Evolutionary conservation across 2,329 filamentous ascomycete species (phyloP), one percentile per base, ranked within the genome.

Genomic region (Fusarium sp.): DNA sequence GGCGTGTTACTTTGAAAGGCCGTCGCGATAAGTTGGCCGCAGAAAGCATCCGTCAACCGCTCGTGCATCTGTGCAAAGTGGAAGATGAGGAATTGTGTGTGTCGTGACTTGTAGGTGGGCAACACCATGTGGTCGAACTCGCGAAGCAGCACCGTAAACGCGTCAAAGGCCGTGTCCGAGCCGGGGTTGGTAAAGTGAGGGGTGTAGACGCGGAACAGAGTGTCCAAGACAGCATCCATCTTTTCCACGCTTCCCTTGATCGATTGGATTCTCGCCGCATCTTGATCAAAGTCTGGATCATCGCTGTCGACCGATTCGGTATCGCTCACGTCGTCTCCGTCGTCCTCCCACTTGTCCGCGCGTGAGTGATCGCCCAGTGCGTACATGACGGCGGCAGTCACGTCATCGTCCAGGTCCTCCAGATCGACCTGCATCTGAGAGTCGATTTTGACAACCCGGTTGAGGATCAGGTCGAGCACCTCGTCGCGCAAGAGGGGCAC

Each of bases 31-130:
- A 96, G 93, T 27, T 92, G 92, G 37, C 93, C 93, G 50, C 94
- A 92, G 79, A 98, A 98, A 58, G 92, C 90, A 79, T 97, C 94
- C 67, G 94, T 92, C 57, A 98, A 90, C 52, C 90, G 88, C 33
- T 93, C 92, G 10, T 94, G 94, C 67, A 90, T 90, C 82, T 99
- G 96, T 18, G 94, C 94, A 81, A 97, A 98, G 83, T 98, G 96
- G 84, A 99, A 99, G 60, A 98, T 89, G 57, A 99, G 90, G 78
- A 98, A 99, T 79, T 99, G 97, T 0, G 95, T 95, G 82, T 98
- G 96, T 37, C 97, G 92, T 27, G 95, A 97, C 76, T 95, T 94
- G 81, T 97, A 95, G 16, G 95, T 97, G 5, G 95, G 95, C 33
- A 99, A 88, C 68, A 99, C 95, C 79, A 95, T 94, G 80, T 91